These are phyloP conservation scores for Aureobasidium mangrovei DNA, from an alignment of 2,329 filamentous ascomycete genomes.

Conservation along the genomic window DNA sequence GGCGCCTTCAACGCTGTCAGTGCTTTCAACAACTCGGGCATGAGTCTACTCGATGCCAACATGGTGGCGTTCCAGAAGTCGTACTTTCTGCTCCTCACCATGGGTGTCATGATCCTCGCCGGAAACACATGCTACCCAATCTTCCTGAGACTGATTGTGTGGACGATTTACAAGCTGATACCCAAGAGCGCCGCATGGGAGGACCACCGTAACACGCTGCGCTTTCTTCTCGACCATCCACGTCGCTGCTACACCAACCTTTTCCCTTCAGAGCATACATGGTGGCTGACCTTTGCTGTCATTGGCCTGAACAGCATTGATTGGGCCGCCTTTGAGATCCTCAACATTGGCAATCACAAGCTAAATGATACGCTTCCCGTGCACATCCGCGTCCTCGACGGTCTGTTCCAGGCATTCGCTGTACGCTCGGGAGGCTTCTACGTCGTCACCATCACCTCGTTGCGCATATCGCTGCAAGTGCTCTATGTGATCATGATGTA, in stretches of 20 bases:
- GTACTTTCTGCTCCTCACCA: constrained; percentile 39
- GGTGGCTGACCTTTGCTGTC: constrained; percentile 46
- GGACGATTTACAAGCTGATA: constrained; percentile 42
- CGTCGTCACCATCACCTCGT: constrained; percentile 37
- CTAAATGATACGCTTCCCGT: constrained; percentile 37
- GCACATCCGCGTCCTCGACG: constrained; percentile 44
- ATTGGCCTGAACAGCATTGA: constrained; percentile 47
- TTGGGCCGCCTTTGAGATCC: constrained; percentile 42
- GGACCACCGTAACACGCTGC: constrained; percentile 37
- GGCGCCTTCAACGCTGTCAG: constrained; percentile 60
- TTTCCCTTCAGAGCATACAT: constrained; percentile 52
- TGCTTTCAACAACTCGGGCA: constrained; percentile 64
- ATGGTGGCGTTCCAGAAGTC: constrained; percentile 51
- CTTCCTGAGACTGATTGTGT: constrained; percentile 50
- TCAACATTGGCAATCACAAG: constrained; percentile 47
- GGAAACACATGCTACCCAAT: constrained; percentile 51
- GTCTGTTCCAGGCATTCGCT: constrained; percentile 50
- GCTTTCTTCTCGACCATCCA: constrained; percentile 54
- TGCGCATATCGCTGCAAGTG: constrained; percentile 49
- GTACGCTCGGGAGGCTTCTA: constrained; percentile 42
- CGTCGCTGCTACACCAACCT: constrained; percentile 55
- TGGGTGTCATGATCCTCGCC: constrained; percentile 42
- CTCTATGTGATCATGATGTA: constrained; percentile 59
- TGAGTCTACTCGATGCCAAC: constrained; percentile 58
- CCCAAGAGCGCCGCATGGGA: constrained; percentile 33